Evolutionary conservation across 2,329 filamentous ascomycete genomes (phyloP), one percentile per base, ranked within the genome.

Genomic region (Gliomastix tumulicola): DNA sequence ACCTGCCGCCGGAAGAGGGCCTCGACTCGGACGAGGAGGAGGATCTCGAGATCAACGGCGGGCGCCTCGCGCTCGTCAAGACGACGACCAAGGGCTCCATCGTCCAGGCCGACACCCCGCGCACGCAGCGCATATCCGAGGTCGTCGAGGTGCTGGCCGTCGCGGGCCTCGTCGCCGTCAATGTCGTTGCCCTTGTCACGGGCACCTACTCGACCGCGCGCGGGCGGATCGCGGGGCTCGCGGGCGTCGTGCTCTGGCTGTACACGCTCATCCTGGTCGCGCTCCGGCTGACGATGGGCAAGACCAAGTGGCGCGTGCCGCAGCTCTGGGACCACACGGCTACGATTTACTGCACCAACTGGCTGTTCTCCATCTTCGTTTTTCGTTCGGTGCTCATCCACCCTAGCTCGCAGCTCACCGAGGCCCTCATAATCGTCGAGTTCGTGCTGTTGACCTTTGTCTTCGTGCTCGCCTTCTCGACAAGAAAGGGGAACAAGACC

Each of bases 241-340:
- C 79, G 4, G 82, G 81, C 34, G 66, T 95, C 22, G 60, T 78
- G 10, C 78, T 78, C 21, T 97, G 92, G 90, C 60, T 76, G 36
- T 98, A 97, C 55, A 76, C 89, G 27, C 68, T 90, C 20, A 61
- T 80, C 13, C 72, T 98, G 40, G 81, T 81, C 12, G 75, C 79
- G 16, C 63, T 88, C 30, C 81, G 92, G 22, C 66, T 96, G 50
- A 80, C 62, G 62, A 77, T 70, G 61, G 82, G 59, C 59, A 78
- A 66, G 62, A 77, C 63, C 50, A 77, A 68, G 70, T 87, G 64
- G 74, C 74, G 57, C 59, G 56, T 92, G 12, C 82, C 84, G 8
- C 71, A 75, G 40, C 66, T 97, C 8, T 98, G 92, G 92, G 89
- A 90, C 54, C 92, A 98, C 60, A 97, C 92, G 0, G 84, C 88